These are phyloP conservation scores for Populus alba DNA, from an alignment of 345 rosid species.

Conservation along the genomic window DNA sequence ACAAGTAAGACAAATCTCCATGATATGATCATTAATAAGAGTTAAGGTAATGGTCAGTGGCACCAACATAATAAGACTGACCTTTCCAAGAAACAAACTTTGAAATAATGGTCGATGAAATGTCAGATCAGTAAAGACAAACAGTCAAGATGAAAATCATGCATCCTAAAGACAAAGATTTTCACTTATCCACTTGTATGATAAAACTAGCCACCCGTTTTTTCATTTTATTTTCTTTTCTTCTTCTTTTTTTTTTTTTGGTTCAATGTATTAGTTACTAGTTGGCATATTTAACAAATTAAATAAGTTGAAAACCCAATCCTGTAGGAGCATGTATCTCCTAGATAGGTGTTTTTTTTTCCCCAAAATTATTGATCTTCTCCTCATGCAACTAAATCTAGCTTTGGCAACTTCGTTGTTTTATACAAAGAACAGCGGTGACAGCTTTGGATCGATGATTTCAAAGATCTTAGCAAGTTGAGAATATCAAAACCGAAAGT, in stretches of 20 bases:
- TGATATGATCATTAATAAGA: not conserved
- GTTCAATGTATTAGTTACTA: not conserved
- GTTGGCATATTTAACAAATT: not conserved
- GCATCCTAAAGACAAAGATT: not conserved
- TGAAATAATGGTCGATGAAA: constrained; percentile 9
- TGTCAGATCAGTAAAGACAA: constrained; percentile 16
- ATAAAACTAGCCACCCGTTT: not conserved
- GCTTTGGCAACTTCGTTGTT: not conserved
- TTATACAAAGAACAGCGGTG: too few relatives aligned
- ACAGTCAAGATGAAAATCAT: constrained; percentile 2
- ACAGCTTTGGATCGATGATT: not conserved
- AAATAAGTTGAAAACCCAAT: too few relatives aligned
- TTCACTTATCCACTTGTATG: constrained; percentile 4
- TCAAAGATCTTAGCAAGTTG: not conserved
- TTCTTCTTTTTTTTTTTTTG: not conserved
- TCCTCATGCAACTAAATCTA: not conserved
- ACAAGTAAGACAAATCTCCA: not conserved
- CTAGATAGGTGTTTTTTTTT: too few relatives aligned
- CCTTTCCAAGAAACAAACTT: constrained; percentile 6
- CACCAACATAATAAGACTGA: constrained; percentile 2
- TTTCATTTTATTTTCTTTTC: not conserved
- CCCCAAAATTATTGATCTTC: not conserved
- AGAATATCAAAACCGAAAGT: not conserved
- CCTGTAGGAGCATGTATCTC: too few relatives aligned
- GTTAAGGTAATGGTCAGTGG: not conserved